Evolutionary conservation across 2,329 filamentous ascomycete species (phyloP).

Genomic region (Pseudopyricularia javanii): DNA sequence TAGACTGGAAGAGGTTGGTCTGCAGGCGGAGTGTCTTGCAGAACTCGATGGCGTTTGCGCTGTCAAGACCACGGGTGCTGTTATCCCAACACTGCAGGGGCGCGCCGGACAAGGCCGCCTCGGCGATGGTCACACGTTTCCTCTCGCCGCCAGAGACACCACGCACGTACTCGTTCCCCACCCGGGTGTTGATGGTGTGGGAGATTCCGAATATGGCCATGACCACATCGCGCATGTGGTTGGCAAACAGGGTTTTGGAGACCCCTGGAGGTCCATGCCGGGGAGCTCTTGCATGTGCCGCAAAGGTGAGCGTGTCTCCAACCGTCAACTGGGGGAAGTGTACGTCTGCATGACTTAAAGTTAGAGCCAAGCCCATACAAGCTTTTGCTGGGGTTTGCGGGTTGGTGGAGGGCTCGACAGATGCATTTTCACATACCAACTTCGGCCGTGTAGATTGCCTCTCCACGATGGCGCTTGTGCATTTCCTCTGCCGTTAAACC

Average conservation of each 20-base stretch:
- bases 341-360: conserved; percentile 46
- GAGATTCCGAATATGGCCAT: conserved; percentile 67
- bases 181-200: conserved; percentile 60
- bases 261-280: conserved; percentile 47
- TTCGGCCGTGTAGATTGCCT: conserved; percentile 79
- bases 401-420: background rate
- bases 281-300: conserved; percentile 57
- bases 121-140: conserved; percentile 53
- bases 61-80: conserved; percentile 62
- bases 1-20: conserved; percentile 53
- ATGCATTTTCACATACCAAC: conserved; percentile 23
- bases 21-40: conserved; percentile 57
- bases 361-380: no score
- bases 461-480: conserved; percentile 66
- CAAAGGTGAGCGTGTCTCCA: conserved; percentile 68
- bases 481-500: conserved; percentile 60
- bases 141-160: conserved; percentile 66
- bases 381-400: no score
- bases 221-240: conserved; percentile 56
- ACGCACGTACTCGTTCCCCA: conserved; percentile 64
- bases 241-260: conserved; percentile 38
- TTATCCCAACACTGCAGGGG: conserved; percentile 60
- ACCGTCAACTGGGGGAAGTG: conserved; percentile 70
- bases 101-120: conserved; percentile 45
- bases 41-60: conserved; percentile 65